Conservation (phyloP, 2,329 filamentous ascomycete genomes). For the Ophiosphaerella korrae region DNA sequence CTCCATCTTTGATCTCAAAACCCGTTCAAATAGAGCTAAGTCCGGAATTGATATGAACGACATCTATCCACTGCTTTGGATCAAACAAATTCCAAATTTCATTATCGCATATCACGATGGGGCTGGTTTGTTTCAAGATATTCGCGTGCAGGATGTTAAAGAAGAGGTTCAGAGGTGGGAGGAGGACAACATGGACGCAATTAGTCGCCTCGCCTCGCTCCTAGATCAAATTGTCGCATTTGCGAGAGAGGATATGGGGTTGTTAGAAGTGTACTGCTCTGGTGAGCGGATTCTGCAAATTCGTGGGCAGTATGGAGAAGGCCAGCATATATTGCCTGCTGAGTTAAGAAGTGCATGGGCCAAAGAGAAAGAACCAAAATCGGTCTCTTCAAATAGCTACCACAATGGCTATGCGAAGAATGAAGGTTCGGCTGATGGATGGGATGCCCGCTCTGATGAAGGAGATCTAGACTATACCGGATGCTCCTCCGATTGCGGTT, state of each 20-base stretch:
- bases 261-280: conserved; percentile 45
- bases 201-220: conserved; percentile 34
- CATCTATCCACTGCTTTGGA: conserved; percentile 55
- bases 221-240: conserved; percentile 39
- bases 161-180: conserved; percentile 52
- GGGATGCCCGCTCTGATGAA: conserved; percentile 27
- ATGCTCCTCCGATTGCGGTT: conserved; percentile 44
- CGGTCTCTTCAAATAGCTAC: not conserved
- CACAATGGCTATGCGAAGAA: conserved; percentile 1
- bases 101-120: conserved; percentile 57
- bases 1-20: conserved; percentile 61
- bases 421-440: conserved; percentile 10
- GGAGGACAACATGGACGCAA: conserved; percentile 37
- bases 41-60: conserved; percentile 46
- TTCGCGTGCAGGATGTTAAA: conserved; percentile 47
- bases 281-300: conserved; percentile 43
- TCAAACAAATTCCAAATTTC: conserved; percentile 58
- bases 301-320: conserved; percentile 33
- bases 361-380: not conserved
- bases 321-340: conserved; percentile 27
- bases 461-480: conserved; percentile 44
- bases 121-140: conserved; percentile 51
- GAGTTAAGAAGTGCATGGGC: conserved; percentile 16
- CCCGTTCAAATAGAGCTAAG: conserved; percentile 46
- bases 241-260: conserved; percentile 20